Evolutionary conservation across 441 rosid genomes (phyloP).

Genomic region (Biscutella auriculata): DNA sequence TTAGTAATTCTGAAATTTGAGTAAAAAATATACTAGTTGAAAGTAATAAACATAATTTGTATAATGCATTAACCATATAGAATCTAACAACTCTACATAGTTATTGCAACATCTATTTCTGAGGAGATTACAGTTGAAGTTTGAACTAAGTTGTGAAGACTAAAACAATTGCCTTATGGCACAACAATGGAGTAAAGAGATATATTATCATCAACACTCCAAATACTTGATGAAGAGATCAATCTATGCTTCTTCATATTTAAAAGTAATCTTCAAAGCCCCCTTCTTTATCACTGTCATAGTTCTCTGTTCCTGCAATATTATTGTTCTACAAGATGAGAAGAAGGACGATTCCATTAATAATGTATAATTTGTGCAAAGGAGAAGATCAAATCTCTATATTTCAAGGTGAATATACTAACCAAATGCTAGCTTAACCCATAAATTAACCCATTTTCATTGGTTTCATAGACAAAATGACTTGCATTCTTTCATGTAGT

Average conservation of each 20-base stretch:
- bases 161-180: slow-evolving; percentile 7
- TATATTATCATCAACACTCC: background rate
- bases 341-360: slow-evolving; percentile 13
- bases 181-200: slow-evolving; percentile 14
- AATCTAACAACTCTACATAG: slow-evolving; percentile 11
- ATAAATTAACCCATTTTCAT: background rate
- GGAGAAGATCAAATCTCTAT: background rate
- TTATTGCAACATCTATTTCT: slow-evolving; percentile 10
- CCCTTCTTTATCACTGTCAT: slow-evolving; percentile 45
- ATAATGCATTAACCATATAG: background rate
- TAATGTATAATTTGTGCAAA: slow-evolving; percentile 9
- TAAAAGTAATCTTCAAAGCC: slow-evolving; percentile 80
- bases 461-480: background rate
- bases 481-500: slow-evolving; percentile 8
- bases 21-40: background rate
- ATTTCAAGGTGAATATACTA: background rate
- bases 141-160: slow-evolving; percentile 14
- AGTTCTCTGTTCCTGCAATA: slow-evolving; percentile 46
- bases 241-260: slow-evolving; percentile 14
- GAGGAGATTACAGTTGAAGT: slow-evolving; percentile 6
- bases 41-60: slow-evolving; percentile 14
- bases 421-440: background rate
- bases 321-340: slow-evolving; percentile 20
- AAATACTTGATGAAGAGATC: slow-evolving; percentile 6
- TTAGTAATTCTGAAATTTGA: background rate